Evolutionary conservation across 768 basidiomycete species (phyloP), one percentile per base, ranked within the genome.

Genomic region (Porphyrellus cyaneotinctus): DNA sequence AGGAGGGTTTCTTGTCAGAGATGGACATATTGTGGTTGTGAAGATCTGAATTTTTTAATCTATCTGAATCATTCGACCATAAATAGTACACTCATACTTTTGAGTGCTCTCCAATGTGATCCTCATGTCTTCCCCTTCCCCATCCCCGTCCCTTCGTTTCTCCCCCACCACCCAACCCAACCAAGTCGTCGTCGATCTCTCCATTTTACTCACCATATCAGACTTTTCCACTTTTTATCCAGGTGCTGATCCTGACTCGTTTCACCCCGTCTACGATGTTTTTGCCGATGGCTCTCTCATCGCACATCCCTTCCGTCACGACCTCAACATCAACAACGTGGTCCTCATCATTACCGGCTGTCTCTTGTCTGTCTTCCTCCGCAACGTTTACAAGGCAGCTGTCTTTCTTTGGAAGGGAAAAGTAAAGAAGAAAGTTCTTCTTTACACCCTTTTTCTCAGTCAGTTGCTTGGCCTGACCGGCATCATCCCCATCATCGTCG

Each of bases 381-480:
- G 44, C 37, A 52, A 52, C 9, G 10, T 46, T 14, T 38, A 11
- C 49, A 51, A 28, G 30, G 18, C 79, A 14, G 69, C 72, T 36
- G 72, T 75, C 53, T 86, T 82, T 64, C 61, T 84, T 26, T 73
- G 78, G 31, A 69, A 78, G 31, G 77, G 75, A n/a, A 79, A 71
- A 59, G 74, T 83, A 36, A 82, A 81, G 67, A 77, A 76, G 61
- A 85, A 80, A 61, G 70, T 62, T 0, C 74, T 86, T n/a, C 81
- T 86, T 57, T 80, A 81, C 60, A 46, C 44, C 14, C 30, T 52
- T 6, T 39, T 52, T 22, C 36, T 52, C 6, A 46, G 51, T n/a
- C 51, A 52, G 18, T 50, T 81, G 3, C 63, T 83, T 13, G 79
- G 79, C 2, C 74, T 77, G 1, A 53, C 75, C 32, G 72, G 74